Evolutionary conservation across 495 filamentous ascomycete species (phyloP).

Genomic region (Penicillium odoratum): DNA sequence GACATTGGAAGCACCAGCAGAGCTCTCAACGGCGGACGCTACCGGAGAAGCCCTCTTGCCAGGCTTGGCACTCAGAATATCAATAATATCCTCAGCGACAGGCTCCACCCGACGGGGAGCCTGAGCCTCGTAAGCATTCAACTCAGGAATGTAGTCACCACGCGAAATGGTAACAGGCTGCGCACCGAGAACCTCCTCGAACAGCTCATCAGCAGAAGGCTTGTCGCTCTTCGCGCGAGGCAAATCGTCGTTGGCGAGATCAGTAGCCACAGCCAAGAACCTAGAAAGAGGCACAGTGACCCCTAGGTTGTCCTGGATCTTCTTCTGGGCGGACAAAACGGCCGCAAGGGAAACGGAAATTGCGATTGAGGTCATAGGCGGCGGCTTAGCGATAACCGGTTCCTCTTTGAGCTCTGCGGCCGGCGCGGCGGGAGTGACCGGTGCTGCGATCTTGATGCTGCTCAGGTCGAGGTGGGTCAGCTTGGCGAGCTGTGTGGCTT

Average conservation of each 20-base stretch:
- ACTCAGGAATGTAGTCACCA: constrained; percentile 70
- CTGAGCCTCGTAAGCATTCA: constrained; percentile 57
- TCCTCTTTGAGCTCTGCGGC: constrained; percentile 41
- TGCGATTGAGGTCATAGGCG: constrained; percentile 45
- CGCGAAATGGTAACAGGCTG: constrained; percentile 54
- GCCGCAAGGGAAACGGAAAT: constrained; percentile 74
- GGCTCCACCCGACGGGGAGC: constrained; percentile 28
- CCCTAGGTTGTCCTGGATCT: constrained; percentile 70
- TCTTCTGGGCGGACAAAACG: constrained; percentile 76
- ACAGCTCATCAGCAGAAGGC: constrained; percentile 77
- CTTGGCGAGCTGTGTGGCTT: constrained; percentile 68
- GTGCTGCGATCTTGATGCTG: constrained; percentile 84
- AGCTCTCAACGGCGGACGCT: constrained; percentile 21
- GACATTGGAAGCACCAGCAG: constrained; percentile 60
- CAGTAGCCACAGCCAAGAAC: constrained; percentile 79
- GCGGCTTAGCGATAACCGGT: constrained; percentile 30
- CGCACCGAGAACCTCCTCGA: constrained; percentile 81
- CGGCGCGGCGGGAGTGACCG: constrained; percentile 44
- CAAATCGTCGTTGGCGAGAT: constrained; percentile 82
- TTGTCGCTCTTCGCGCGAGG: constrained; percentile 61
- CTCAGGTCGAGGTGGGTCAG: constrained; percentile 85
- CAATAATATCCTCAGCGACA: constrained; percentile 65
- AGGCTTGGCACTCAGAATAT: constrained; percentile 63
- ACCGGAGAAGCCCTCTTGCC: constrained; percentile 29
- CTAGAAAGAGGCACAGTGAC: constrained; percentile 80